Evolutionary conservation across 305 asterid genomes (phyloP), one percentile per base, ranked within the genome.

Genomic region (Fraxinus floribunda): DNA sequence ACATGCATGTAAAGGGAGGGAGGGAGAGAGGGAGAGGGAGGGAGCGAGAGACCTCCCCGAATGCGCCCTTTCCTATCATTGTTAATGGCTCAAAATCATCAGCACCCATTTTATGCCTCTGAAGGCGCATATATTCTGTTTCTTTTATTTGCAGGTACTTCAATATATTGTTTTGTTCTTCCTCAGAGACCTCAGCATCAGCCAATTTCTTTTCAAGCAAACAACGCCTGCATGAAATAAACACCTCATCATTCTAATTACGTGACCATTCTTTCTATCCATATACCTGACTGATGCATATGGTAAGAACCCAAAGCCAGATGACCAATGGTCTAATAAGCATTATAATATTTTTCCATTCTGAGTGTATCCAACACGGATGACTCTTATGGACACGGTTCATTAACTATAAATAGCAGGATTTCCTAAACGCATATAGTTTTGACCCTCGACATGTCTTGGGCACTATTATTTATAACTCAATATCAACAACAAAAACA

Each of bases 11-110:
- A 26, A 64, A 64, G 32, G 18, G n/a, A 4, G 36, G 4, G 34
- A 32, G 34, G 34, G 34, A 32, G 34, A 32, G 34, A 32, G 34
- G 4, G 34, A 32, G 34, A 32, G 34, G 10, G 24, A 64, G 32
- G 8, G n/a, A 11, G 18, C 88, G 80, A 83, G 81, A 84, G 72
- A 93, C 98, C 97, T 94, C 98, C 30, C 98, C 97, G 86, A 94
- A 94, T 74, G 98, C 97, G 81, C 98, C 98, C 93, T 94, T 94
- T 76, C 97, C 97, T 75, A 94, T 94, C 94, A 94, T 94, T 36
- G 98, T 94, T 78, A 94, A 75, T 7, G 93, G 97, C 88, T 92
- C 95, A 87, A 93, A 93, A 86, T 93, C 97, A 87, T 93, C 97
- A 80, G 97, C 88, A 20, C 97, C 95, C 98, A 92, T 93, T 90